Evolutionary conservation across 2,329 filamentous ascomycete species (phyloP), one percentile per base, ranked within the genome.

Genomic region (Cladorrhinum sp.): DNA sequence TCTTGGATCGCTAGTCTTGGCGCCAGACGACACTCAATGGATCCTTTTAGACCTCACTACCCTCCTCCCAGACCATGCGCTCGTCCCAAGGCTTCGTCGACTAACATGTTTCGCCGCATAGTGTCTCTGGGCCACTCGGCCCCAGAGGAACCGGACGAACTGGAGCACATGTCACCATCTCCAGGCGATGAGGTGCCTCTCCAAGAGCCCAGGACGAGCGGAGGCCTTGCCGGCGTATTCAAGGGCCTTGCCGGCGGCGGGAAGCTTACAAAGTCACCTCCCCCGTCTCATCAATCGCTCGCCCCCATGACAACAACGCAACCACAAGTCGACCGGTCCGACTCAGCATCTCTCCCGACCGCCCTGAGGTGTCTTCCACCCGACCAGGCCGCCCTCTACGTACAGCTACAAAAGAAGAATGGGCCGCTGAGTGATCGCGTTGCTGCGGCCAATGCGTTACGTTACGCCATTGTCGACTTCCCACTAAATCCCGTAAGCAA

Each of bases 161-260:
- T 27, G 4, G 41, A 78, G 73, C 78, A 79, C 78, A 88, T 88
- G 85, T 81, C 85, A 75, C 82, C 83, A 62, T 79, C 80, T 69
- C 76, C 80, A 67, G 82, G 82, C 77, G 84, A 87, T 77, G 81
- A 79, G 69, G 71, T 76, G 65, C 77, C 79, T 62, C 79, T 80
- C 64, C 79, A 81, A 68, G 85, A 88, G 71, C 76, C 81, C 60
- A 82, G 78, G 74, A 79, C 75, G 69, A 73, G 78, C 45, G 78
- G 84, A 63, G 84, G 83, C 66, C 78, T 88, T 67, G 84, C 83
- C 67, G 82, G 83, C 66, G 85, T 88, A 63, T 85, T 88, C 70
- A 86, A 85, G 68, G 85, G 82, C 66, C 75, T 88, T 67, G 81
- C 85, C 53, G 79, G 79, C 67, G 78, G 78, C 60, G 54, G 55